Evolutionary conservation across 2,329 filamentous ascomycete genomes (phyloP).

Genomic region (Hypocreales sp.): DNA sequence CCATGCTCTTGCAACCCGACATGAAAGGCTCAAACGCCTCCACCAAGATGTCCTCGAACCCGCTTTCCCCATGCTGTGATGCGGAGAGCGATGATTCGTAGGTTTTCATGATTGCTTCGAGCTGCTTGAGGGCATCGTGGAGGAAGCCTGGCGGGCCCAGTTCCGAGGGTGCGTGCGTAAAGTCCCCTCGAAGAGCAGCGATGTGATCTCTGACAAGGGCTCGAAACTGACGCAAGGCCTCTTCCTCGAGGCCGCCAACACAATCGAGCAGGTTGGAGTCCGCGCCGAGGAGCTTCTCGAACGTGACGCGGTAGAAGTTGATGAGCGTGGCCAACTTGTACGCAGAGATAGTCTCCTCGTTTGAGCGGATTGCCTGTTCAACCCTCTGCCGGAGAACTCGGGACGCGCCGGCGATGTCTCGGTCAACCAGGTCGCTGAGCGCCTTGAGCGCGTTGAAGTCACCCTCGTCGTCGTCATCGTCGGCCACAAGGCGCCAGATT

Average conservation of each 20-base stretch:
- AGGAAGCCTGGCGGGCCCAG: constrained; percentile 69
- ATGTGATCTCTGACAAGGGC: constrained; percentile 68
- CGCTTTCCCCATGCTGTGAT: constrained; percentile 41
- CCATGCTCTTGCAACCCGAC: constrained; percentile 54
- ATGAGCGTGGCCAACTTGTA: constrained; percentile 86
- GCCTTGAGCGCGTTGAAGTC: constrained; percentile 71
- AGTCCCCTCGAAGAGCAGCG: constrained; percentile 55
- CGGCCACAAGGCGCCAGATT: constrained; percentile 58
- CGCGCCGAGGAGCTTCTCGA: constrained; percentile 59
- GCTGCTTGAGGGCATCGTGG: constrained; percentile 60
- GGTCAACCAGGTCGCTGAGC: constrained; percentile 72
- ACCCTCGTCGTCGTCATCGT: constrained; percentile 37
- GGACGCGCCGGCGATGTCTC: constrained; percentile 67
- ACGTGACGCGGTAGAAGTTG: constrained; percentile 77
- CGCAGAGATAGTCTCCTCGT: constrained; percentile 75
- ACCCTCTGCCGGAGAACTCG: constrained; percentile 77
- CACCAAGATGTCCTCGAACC: constrained; percentile 59
- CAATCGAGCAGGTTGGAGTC: constrained; percentile 55
- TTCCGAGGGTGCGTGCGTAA: constrained; percentile 54
- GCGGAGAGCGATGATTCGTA: constrained; percentile 68
- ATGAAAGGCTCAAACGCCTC: constrained; percentile 82
- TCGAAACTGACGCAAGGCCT: constrained; percentile 70
- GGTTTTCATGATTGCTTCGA: constrained; percentile 67
- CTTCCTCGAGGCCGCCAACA: constrained; percentile 53
- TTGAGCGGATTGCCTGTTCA: constrained; percentile 82